Evolutionary conservation across 2,329 filamentous ascomycete genomes (phyloP), one percentile per base, ranked within the genome.

Genomic region (Ceratocystis harringtonii): DNA sequence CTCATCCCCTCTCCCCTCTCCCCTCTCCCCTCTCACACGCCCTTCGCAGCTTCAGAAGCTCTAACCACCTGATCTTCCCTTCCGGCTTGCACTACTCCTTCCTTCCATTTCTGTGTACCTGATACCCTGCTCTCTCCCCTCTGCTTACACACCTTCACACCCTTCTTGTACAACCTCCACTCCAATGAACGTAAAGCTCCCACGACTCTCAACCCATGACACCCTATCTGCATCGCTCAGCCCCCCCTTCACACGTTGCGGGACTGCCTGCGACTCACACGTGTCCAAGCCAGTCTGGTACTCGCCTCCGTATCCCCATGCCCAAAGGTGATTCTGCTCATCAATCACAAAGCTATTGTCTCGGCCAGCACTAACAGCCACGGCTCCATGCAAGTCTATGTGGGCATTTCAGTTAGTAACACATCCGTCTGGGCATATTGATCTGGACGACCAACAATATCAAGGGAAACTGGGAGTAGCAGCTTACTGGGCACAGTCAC

Each of bases 261-360:
- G 66, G 22, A 52, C 55, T 36, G 64, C 62, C 25, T 64, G 52
- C 30, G 62, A 63, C 17, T 55, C 66, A 5, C 55, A 32, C 7
- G 36, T 45, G 28, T 61, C 63, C 19, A 65, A 44, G n/a, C 66
- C 66, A 15, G 63, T 67, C 50, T 65, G 66, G 32, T 60, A 67
- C 22, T 65, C 63, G 7, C 50, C 60, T 22, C 66, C 52, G 36
- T 67, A 61, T 22, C 66, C 66, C 66, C 66, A 67, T 5, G 63
- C 66, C 63, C 63, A 67, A 2, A 67, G 57, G 12, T 61, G n/a
- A 8, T 52, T 61, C 6, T 67, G n/a, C 2, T 15, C 19, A 43
- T 65, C 66, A 12, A 67, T 52, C 36, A 41, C 63, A 44, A 65
- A 67, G 50, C 60, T 63, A 52, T 65, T 67, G 19, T 67, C 66